Percentiles rank a stretch among this genome's conserved stretches.
Evolutionary conservation across 2,329 filamentous ascomycete genomes (phyloP).

Genomic region (Aspergillus pseudoviridinutans): DNA sequence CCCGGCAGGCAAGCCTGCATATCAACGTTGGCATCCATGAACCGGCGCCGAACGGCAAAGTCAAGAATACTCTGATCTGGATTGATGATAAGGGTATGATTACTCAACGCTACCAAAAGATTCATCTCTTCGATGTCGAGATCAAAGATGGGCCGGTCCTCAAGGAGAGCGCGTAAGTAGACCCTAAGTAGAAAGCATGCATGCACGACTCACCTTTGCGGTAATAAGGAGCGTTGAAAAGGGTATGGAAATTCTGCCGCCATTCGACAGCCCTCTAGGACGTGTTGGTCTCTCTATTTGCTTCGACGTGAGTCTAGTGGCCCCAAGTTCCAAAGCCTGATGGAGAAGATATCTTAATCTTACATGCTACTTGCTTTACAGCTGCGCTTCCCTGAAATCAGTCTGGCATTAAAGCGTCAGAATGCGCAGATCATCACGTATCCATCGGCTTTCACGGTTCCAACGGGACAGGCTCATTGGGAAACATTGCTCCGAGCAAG

Average conservation of each 20-base stretch:
- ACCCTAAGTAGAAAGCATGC: neutral
- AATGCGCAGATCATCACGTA: constrained; percentile 76
- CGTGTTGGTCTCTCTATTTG: constrained; percentile 78
- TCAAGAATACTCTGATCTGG: constrained; percentile 65
- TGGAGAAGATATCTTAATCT: neutral
- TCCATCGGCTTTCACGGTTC: constrained; percentile 84
- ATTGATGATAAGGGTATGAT: constrained; percentile 60
- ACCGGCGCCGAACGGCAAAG: constrained; percentile 50
- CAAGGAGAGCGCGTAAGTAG: constrained; percentile 54
- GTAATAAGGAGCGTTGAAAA: constrained; percentile 58
- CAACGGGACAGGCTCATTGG: constrained; percentile 85
- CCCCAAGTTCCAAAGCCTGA: neutral
- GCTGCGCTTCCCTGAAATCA: constrained; percentile 75
- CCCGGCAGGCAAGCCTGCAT: constrained; percentile 59
- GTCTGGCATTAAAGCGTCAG: constrained; percentile 61
- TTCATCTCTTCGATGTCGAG: constrained; percentile 80
- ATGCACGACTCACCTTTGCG: neutral
- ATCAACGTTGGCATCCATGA: constrained; percentile 90
- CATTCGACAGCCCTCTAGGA: constrained; percentile 70
- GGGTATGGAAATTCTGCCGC: constrained; percentile 60
- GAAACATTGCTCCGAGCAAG: constrained; percentile 70
- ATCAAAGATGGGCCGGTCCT: constrained; percentile 55
- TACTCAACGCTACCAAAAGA: constrained; percentile 71
- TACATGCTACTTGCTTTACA: constrained; percentile 17
- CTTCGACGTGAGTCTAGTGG: constrained; percentile 61